phyloP scores from a whole-genome alignment of 495 filamentous ascomycete genomes.

The Penicillium herquei region DNA sequence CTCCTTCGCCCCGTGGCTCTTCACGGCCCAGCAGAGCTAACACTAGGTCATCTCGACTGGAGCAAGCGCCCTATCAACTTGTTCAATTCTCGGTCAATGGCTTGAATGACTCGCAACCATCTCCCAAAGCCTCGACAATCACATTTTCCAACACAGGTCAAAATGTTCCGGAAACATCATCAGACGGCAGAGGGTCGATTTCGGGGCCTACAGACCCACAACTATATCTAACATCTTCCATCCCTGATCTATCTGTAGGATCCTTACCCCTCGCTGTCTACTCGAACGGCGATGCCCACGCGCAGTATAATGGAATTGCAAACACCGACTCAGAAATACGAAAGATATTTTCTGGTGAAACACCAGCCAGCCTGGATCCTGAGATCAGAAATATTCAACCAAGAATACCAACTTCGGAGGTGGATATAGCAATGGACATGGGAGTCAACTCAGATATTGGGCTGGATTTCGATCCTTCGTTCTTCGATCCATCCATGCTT shows the following conservation, averaged over 20 bases:
- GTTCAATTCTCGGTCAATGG: conserved; percentile 21
- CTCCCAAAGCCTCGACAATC: conserved; percentile 8
- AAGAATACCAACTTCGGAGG: conserved; percentile 9
- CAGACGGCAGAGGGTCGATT: conserved; percentile 6
- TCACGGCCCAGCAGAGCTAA: neutral
- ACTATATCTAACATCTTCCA: conserved; percentile 12
- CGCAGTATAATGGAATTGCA: conserved; percentile 13
- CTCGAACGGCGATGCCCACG: conserved; percentile 4
- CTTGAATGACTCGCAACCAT: conserved; percentile 2
- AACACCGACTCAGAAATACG: conserved; percentile 11
- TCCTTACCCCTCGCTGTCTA: conserved; percentile 11
- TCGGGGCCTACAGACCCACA: conserved; percentile 3
- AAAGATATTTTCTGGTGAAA: conserved; percentile 8
- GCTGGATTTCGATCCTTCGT: conserved; percentile 22
- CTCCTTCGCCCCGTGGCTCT: conserved; percentile 8
- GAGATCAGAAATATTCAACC: conserved; percentile 16
- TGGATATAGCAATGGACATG: conserved; percentile 19
- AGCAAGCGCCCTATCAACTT: conserved; percentile 16
- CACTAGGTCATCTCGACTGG: neutral
- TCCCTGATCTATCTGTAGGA: neutral
- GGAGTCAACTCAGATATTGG: conserved; percentile 22
- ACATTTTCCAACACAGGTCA: neutral
- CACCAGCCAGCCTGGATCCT: conserved; percentile 5
- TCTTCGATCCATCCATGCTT: conserved; percentile 26
- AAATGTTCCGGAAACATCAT: neutral